phyloP scores from a whole-genome alignment of 306 rosid species.

The Ormosia semicastrata region DNA sequence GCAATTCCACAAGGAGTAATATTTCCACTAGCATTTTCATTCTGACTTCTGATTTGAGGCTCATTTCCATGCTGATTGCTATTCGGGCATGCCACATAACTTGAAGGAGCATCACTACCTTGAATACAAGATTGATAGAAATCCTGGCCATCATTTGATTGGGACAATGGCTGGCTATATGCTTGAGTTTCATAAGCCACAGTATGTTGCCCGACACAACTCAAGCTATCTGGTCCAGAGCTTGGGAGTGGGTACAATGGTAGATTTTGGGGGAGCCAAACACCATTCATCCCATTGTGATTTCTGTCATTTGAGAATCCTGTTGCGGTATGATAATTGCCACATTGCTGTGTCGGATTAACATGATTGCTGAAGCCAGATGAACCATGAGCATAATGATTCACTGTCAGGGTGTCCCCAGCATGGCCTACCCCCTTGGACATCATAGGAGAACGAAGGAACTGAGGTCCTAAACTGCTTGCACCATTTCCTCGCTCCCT shows the following conservation, averaged over 20 bases:
- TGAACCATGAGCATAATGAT: slow-evolving; percentile 23
- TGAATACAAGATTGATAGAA: slow-evolving; percentile 32
- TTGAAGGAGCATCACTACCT: slow-evolving; percentile 23
- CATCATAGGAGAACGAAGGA: slow-evolving; percentile 22
- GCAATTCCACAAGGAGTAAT: background rate
- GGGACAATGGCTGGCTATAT: slow-evolving; percentile 32
- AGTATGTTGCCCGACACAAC: slow-evolving; percentile 16
- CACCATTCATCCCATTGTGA: slow-evolving; percentile 24
- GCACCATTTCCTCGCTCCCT: slow-evolving; percentile 34
- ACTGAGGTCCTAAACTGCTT: slow-evolving; percentile 27
- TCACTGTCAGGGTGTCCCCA: slow-evolving; percentile 17
- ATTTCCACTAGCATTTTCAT: slow-evolving; percentile 11
- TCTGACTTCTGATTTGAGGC: slow-evolving; percentile 19
- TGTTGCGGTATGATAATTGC: slow-evolving; percentile 20
- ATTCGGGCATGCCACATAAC: slow-evolving; percentile 23
- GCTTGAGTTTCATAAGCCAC: slow-evolving; percentile 32
- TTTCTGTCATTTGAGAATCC: slow-evolving; percentile 20
- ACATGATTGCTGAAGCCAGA: slow-evolving; percentile 30
- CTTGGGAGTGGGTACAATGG: slow-evolving; percentile 9
- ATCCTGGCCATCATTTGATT: slow-evolving; percentile 17
- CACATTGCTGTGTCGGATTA: slow-evolving; percentile 22
- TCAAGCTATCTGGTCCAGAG: slow-evolving; percentile 24
- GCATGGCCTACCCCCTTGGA: slow-evolving; percentile 34
- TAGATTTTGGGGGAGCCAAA: slow-evolving; percentile 8
- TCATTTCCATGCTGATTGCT: slow-evolving; percentile 31